Percentiles rank a stretch among this genome's conserved stretches.
Conservation (phyloP, 208 protist species). For the Trichomonas vaginalis region DNA sequence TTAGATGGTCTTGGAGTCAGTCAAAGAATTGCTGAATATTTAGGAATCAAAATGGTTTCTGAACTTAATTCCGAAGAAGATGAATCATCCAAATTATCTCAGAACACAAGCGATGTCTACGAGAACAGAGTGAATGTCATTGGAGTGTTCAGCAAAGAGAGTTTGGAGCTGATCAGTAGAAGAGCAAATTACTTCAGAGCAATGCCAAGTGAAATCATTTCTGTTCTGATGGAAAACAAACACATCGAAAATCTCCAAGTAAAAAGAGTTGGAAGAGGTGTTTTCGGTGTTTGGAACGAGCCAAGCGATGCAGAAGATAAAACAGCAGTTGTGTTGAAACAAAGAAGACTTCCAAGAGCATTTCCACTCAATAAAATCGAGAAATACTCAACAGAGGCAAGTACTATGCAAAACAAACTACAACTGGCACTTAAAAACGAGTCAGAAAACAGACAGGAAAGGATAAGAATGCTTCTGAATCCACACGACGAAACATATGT, state of each 20-base stretch:
- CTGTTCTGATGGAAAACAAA: not conserved
- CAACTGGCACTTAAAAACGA: not conserved
- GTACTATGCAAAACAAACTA: not conserved
- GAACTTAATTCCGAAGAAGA: not conserved
- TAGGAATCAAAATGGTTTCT: not conserved
- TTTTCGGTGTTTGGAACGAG: not conserved
- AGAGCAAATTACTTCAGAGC: not conserved
- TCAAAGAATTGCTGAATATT: not conserved
- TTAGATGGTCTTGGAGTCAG: not conserved
- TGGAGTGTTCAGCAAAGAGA: not conserved
- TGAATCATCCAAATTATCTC: not conserved
- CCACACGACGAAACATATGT: not conserved
- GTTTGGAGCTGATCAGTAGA: not conserved
- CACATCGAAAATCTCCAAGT: not conserved
- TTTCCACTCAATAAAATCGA: not conserved
- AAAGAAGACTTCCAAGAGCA: not conserved
- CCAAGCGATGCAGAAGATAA: not conserved
- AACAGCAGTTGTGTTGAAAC: not conserved
- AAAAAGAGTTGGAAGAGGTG: not conserved
- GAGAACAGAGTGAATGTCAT: not conserved
- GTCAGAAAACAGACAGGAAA: not conserved
- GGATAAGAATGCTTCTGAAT: not conserved
- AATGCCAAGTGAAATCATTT: not conserved
- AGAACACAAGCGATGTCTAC: not conserved
- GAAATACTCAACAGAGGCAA: not conserved